Evolutionary conservation across 2,329 filamentous ascomycete species (phyloP).

Genomic region (Tolypocladium inflatum): DNA sequence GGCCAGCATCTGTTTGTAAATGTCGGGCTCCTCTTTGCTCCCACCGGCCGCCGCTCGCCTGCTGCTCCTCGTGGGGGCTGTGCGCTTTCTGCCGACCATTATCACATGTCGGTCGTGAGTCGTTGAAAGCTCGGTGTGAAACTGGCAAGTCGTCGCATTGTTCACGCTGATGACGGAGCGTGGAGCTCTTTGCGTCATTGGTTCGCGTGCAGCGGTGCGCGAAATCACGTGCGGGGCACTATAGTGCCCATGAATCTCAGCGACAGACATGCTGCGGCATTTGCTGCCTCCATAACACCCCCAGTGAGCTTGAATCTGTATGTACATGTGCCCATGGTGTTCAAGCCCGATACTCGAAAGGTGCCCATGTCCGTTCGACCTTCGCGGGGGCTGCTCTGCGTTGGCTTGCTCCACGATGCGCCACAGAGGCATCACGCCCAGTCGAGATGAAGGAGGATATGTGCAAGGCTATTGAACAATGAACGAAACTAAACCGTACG

Average conservation of each 20-base stretch:
- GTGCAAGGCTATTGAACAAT: too few species aligned
- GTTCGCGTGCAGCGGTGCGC: constrained; percentile 2
- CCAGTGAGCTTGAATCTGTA: neutral
- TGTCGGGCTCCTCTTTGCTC: constrained; percentile 20
- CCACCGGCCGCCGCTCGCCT: constrained; percentile 7
- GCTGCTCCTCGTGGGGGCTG: constrained; percentile 12
- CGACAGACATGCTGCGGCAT: neutral
- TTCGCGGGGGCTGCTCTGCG: neutral
- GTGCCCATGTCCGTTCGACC: neutral
- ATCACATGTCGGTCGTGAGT: constrained; percentile 4
- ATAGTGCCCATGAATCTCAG: too few species aligned
- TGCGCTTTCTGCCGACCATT: constrained; percentile 23
- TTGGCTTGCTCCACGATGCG: neutral
- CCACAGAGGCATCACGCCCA: neutral
- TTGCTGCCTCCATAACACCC: neutral
- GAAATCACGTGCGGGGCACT: constrained; percentile 9
- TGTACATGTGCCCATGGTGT: neutral
- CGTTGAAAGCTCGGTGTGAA: neutral
- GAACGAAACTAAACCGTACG: too few species aligned
- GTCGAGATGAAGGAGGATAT: neutral
- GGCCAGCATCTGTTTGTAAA: constrained; percentile 39
- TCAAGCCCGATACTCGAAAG: neutral
- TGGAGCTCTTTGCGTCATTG: constrained; percentile 10
- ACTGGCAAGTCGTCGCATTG: neutral
- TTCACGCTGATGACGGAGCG: constrained; percentile 1